phyloP scores from a whole-genome alignment of 2,329 filamentous ascomycete species.

The Sordariomycetes sp. region DNA sequence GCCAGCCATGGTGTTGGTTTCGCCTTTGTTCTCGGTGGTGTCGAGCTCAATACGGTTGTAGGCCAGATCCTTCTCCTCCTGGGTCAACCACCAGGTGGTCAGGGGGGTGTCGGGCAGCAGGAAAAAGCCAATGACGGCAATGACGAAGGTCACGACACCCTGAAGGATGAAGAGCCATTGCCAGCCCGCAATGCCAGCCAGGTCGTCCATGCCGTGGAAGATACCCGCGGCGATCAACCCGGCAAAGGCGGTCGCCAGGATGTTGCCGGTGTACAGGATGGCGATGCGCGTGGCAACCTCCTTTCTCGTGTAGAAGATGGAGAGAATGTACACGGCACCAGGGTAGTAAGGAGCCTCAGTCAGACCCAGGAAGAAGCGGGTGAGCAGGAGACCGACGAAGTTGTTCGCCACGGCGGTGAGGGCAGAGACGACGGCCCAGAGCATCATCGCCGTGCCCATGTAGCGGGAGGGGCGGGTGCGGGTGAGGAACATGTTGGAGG shows the following conservation, averaged over 20 bases:
- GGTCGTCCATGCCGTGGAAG: constrained; percentile 27
- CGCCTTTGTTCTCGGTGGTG: constrained; percentile 12
- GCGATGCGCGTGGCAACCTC: constrained; percentile 56
- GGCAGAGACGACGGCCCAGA: constrained; percentile 37
- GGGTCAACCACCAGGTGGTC: constrained; percentile 29
- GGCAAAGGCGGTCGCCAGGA: constrained; percentile 60
- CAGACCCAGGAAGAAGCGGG: constrained; percentile 33
- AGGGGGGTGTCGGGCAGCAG: constrained; percentile 15
- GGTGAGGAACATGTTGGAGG: constrained; percentile 34
- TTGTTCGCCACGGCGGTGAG: constrained; percentile 35
- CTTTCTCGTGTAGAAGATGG: constrained; percentile 52
- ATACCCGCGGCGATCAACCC: constrained; percentile 54
- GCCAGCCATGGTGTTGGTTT: constrained; percentile 12
- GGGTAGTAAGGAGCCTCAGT: constrained; percentile 43
- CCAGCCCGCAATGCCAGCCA: constrained; percentile 49
- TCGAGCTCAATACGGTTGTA: constrained; percentile 17
- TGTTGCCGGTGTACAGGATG: constrained; percentile 47
- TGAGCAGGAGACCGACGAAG: constrained; percentile 38
- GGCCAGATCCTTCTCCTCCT: constrained; percentile 30
- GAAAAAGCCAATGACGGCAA: constrained; percentile 11
- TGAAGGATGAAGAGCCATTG: constrained; percentile 60
- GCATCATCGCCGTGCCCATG: constrained; percentile 33
- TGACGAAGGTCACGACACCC: constrained; percentile 29
- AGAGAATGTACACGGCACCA: constrained; percentile 34
- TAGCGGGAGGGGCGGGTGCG: constrained; percentile 29